Evolutionary conservation across 106 monocot genomes (phyloP).

Genomic region (Phalaenopsis equestris): DNA sequence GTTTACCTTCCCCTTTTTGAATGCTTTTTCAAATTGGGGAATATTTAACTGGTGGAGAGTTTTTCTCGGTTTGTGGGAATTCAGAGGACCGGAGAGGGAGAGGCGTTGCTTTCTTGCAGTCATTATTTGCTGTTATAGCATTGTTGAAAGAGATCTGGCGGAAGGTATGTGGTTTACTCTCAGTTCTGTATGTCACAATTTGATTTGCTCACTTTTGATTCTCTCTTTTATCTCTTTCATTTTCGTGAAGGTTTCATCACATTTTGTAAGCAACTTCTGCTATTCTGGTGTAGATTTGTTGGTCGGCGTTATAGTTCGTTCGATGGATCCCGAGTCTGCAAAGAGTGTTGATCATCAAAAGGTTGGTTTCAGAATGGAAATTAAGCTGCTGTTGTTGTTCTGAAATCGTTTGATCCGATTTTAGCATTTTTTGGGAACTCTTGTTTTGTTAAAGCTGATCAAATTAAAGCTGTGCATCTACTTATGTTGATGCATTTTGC

Average conservation of each 20-base stretch:
- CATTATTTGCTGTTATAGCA: neutral
- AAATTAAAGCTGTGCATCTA: neutral
- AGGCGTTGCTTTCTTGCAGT: neutral
- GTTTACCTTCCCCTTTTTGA: neutral
- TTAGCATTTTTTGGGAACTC: slow-evolving; percentile 4
- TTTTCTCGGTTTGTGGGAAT: neutral
- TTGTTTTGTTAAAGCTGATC: neutral
- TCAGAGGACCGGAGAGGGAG: neutral
- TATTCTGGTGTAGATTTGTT: neutral
- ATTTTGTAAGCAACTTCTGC: neutral
- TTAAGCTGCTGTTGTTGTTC: neutral
- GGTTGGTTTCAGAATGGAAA: neutral
- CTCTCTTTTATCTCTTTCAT: neutral
- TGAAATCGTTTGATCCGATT: neutral
- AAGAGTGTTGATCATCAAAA: neutral
- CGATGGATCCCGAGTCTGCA: slow-evolving; percentile 5
- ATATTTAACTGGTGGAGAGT: neutral
- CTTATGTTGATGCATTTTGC: neutral
- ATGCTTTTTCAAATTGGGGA: neutral
- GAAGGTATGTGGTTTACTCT: neutral
- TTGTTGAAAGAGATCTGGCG: neutral
- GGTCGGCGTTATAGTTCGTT: neutral
- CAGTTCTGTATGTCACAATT: neutral
- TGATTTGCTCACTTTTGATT: neutral
- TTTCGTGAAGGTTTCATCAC: neutral